These are phyloP conservation scores for Boletellus ananas DNA, from an alignment of 768 basidiomycete genomes.

Conservation along the genomic window DNA sequence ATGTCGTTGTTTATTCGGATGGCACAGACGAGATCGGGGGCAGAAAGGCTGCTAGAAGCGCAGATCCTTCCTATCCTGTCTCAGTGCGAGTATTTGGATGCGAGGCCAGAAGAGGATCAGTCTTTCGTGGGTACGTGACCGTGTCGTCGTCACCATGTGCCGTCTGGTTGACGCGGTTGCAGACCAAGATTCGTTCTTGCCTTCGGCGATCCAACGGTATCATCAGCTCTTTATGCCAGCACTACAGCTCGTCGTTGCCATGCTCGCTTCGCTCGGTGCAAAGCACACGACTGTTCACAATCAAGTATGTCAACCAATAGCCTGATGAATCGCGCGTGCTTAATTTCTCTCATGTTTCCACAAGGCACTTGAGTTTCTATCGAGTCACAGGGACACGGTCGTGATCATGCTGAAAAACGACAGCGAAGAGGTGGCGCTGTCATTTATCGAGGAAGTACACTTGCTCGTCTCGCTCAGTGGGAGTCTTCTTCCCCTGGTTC, in stretches of 20 bases:
- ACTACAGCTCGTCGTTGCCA: conserved; percentile 73
- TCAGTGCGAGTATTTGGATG: conserved; percentile 84
- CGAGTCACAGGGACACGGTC: conserved; percentile 79
- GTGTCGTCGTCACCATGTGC: not conserved
- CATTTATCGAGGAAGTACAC: conserved; percentile 74
- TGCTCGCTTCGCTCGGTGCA: conserved; percentile 72
- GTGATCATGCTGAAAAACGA: conserved; percentile 79
- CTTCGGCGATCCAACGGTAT: conserved; percentile 82
- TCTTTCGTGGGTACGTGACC: conserved; percentile 66
- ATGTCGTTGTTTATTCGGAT: conserved; percentile 86
- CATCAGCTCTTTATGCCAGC: conserved; percentile 89
- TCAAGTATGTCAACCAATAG: conserved; percentile 47
- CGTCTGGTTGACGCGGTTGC: not conserved
- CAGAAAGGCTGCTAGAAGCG: conserved; percentile 78
- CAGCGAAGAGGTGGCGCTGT: conserved; percentile 53
- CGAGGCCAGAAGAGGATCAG: conserved; percentile 79
- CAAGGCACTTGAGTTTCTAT: conserved; percentile 77
- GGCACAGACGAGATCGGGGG: conserved; percentile 77
- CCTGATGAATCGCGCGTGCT: not conserved
- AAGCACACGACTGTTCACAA: conserved; percentile 64
- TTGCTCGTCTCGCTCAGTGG: conserved; percentile 72
- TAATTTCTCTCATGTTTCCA: not conserved
- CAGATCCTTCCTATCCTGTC: conserved; percentile 71
- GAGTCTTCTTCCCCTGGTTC: conserved; percentile 64
- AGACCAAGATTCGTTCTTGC: conserved; percentile 87